These are phyloP conservation scores for Schwanniomyces etchellsii DNA, from an alignment of 1,139 yeast genomes.

Conservation along the genomic window DNA sequence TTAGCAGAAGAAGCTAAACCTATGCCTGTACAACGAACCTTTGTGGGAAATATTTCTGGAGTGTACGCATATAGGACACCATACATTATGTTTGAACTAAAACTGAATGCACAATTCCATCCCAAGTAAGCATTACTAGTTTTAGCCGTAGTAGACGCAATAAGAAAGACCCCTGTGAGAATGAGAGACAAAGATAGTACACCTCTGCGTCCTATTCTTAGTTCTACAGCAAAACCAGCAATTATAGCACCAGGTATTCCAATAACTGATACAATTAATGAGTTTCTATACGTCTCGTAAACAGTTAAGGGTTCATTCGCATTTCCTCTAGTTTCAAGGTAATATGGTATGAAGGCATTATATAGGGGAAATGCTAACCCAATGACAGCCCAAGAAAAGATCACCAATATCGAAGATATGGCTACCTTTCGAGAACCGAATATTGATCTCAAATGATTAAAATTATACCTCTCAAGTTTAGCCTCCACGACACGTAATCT, in stretches of 20 bases:
- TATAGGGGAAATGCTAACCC: conserved; percentile 43
- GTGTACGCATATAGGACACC: conserved; percentile 43
- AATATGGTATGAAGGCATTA: conserved; percentile 39
- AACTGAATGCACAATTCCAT: conserved; percentile 41
- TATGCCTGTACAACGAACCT: conserved; percentile 37
- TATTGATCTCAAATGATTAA: conserved; percentile 29
- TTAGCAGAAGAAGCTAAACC: conserved; percentile 40
- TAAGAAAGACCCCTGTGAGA: conserved; percentile 35
- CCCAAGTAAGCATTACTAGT: conserved; percentile 33
- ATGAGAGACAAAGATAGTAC: conserved; percentile 27
- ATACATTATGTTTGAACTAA: conserved; percentile 37
- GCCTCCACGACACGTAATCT: conserved; percentile 15
- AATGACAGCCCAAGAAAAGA: conserved; percentile 37
- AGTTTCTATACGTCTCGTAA: conserved; percentile 31
- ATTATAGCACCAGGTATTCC: conserved; percentile 39
- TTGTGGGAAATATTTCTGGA: conserved; percentile 38
- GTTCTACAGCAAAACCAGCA: conserved; percentile 35
- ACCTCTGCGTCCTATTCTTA: conserved; percentile 37
- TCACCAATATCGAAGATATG: conserved; percentile 28
- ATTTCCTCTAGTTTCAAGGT: conserved; percentile 28
- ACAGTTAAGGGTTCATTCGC: conserved; percentile 29
- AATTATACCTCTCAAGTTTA: conserved; percentile 16
- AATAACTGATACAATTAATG: conserved; percentile 35
- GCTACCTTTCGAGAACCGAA: conserved; percentile 31
- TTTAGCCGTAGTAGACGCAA: conserved; percentile 38